These are phyloP conservation scores for Plasmodium inui DNA, from an alignment of 169 alveolate genomes.

Conservation along the genomic window DNA sequence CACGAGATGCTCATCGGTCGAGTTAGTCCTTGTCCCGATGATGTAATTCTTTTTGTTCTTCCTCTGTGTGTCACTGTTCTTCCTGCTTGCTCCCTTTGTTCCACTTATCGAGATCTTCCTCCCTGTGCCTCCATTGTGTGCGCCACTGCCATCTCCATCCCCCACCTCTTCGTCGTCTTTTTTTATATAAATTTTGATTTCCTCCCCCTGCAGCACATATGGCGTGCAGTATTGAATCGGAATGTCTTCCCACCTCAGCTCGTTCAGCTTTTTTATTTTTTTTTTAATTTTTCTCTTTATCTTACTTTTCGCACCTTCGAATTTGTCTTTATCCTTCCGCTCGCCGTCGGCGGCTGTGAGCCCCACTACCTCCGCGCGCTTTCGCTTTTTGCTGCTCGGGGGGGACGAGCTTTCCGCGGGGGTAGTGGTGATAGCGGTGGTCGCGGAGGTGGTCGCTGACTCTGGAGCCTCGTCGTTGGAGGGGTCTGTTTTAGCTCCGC, in stretches of 20 bases:
- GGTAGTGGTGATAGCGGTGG: neutral
- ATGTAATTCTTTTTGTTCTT: slow-evolving; percentile 32
- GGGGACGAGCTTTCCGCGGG: neutral
- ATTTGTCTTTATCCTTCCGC: slow-evolving; percentile 1
- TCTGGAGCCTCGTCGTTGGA: neutral
- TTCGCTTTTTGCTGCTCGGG: neutral
- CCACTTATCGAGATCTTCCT: neutral
- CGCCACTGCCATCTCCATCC: neutral
- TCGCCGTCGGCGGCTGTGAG: neutral
- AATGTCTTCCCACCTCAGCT: slow-evolving; percentile 22
- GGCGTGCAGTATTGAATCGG: slow-evolving; percentile 56
- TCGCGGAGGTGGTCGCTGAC: neutral
- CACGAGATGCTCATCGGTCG: slow-evolving; percentile 70
- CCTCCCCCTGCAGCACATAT: slow-evolving; percentile 41
- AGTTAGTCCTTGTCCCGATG: slow-evolving; percentile 65
- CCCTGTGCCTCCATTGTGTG: neutral
- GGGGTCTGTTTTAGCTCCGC: neutral
- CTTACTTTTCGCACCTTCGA: slow-evolving; percentile 6
- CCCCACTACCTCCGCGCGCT: neutral
- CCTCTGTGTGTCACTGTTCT: neutral
- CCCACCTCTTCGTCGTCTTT: neutral
- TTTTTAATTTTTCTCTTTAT: slow-evolving; percentile 6
- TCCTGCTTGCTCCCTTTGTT: neutral
- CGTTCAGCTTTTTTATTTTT: slow-evolving; percentile 14
- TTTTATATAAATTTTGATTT: slow-evolving; percentile 45